Conservation (phyloP, 1,284 basidiomycete species). For the Trametes hirsuta region DNA sequence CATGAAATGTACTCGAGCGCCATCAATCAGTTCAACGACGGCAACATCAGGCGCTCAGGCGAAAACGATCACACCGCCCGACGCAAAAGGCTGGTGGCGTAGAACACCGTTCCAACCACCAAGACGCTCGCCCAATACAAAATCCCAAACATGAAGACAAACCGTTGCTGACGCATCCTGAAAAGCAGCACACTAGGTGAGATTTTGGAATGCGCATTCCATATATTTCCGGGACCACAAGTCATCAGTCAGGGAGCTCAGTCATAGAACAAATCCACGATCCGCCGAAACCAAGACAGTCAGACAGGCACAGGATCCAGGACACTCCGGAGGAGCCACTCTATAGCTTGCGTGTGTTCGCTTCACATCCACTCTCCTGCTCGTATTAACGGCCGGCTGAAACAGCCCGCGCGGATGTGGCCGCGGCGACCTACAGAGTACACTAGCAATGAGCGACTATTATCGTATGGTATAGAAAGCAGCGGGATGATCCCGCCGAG, state of each 20-base stretch:
- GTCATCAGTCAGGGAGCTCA: neutral
- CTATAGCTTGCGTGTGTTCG: neutral
- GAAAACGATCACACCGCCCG: neutral
- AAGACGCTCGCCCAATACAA: neutral
- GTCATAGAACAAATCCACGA: neutral
- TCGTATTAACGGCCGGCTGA: neutral
- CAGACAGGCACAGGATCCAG: neutral
- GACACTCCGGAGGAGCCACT: neutral
- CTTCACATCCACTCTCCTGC: neutral
- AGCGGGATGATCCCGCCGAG: neutral
- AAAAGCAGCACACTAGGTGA: too few species aligned
- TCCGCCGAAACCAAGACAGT: neutral
- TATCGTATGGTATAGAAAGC: neutral
- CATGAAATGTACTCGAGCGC: too few species aligned
- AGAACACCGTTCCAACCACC: neutral
- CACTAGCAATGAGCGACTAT: constrained; percentile 6
- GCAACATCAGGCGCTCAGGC: too few species aligned
- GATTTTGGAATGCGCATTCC: too few species aligned
- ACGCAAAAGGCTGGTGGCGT: neutral
- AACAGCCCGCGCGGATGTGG: constrained; percentile 9
- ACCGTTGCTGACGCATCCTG: too few species aligned
- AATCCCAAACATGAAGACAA: neutral
- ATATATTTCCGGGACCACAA: neutral
- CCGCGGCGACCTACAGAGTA: constrained; percentile 12
- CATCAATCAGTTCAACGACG: too few species aligned